A percentile compares a stretch with the other conserved stretches of the same genome.
These are phyloP conservation scores for Casuarina equisetifolia DNA, from an alignment of 306 rosid species.

Conservation along the genomic window DNA sequence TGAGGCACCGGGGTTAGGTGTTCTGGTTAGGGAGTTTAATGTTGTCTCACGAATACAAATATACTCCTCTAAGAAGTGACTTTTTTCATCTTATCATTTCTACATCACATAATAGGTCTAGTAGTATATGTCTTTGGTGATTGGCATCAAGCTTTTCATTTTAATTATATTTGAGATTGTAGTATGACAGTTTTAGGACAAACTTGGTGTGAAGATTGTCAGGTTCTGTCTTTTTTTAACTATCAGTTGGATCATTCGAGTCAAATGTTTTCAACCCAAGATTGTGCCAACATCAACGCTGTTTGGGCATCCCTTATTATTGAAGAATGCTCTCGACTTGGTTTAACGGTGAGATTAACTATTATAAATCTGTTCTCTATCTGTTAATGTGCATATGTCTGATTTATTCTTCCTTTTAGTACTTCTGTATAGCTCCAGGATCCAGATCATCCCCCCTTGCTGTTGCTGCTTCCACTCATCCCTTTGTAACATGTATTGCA, in stretches of 20 bases:
- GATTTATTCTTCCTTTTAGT: conserved; percentile 60
- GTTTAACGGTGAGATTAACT: conserved; percentile 73
- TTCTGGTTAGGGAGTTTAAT: background rate
- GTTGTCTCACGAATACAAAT: background rate
- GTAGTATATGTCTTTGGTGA: background rate
- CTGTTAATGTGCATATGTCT: conserved; percentile 31
- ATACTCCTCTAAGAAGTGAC: background rate
- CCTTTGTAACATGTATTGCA: conserved; percentile 64
- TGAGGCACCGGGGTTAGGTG: background rate
- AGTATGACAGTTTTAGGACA: conserved; percentile 27
- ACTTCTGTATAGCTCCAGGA: conserved; percentile 97
- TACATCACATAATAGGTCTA: background rate
- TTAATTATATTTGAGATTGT: conserved; percentile 22
- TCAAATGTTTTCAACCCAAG: conserved; percentile 40
- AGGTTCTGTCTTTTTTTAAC: conserved; percentile 43
- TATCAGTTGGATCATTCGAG: conserved; percentile 66
- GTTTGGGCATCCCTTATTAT: conserved; percentile 91
- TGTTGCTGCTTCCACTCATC: conserved; percentile 91
- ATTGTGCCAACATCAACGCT: conserved; percentile 74
- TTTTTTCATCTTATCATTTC: background rate
- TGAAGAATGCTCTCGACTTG: conserved; percentile 96
- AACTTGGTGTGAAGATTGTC: conserved; percentile 36
- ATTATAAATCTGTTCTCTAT: conserved; percentile 18
- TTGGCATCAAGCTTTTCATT: conserved; percentile 15
- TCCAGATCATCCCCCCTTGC: conserved; percentile 99